These are phyloP conservation scores for Fusarium compactum DNA, from an alignment of 2,329 filamentous ascomycete genomes.

Conservation along the genomic window DNA sequence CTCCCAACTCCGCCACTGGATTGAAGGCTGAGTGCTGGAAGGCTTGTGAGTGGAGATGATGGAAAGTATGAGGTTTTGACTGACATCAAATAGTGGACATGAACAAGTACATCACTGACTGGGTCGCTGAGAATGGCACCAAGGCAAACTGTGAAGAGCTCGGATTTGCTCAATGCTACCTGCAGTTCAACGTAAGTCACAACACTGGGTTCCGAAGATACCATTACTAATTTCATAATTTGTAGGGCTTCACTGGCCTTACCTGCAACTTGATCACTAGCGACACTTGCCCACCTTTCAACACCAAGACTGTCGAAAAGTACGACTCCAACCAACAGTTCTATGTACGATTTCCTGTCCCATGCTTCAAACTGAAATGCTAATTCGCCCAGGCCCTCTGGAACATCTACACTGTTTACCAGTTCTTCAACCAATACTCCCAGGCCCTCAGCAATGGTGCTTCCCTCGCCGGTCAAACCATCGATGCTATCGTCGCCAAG, in stretches of 20 bases:
- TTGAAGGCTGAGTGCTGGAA: constrained; percentile 29
- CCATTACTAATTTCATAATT: not conserved
- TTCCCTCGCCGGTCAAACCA: constrained; percentile 23
- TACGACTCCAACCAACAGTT: constrained; percentile 29
- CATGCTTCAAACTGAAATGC: accelerated
- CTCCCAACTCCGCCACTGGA: constrained; percentile 10
- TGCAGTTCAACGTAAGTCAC: constrained; percentile 16
- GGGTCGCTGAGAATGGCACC: constrained; percentile 19
- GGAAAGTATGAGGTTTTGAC: accelerated
- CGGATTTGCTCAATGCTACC: constrained; percentile 23
- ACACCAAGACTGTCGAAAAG: constrained; percentile 13
- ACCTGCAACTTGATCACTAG: constrained; percentile 26
- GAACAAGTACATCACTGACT: constrained; percentile 30
- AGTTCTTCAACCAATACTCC: constrained; percentile 33
- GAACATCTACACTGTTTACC: constrained; percentile 31
- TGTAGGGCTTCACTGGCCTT: constrained; percentile 20
- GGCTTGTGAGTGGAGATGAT: not conserved
- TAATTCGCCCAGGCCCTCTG: not conserved
- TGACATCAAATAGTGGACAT: constrained; percentile 17
- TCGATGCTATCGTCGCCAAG: constrained; percentile 19
- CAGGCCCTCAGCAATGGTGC: constrained; percentile 19
- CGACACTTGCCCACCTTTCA: constrained; percentile 25
- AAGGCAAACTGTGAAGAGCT: constrained; percentile 15
- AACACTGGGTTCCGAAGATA: too few species aligned
- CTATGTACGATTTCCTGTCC: not conserved